Conservation (phyloP, 2,329 filamentous ascomycete species). For the Chaetomium strumarium region DNA sequence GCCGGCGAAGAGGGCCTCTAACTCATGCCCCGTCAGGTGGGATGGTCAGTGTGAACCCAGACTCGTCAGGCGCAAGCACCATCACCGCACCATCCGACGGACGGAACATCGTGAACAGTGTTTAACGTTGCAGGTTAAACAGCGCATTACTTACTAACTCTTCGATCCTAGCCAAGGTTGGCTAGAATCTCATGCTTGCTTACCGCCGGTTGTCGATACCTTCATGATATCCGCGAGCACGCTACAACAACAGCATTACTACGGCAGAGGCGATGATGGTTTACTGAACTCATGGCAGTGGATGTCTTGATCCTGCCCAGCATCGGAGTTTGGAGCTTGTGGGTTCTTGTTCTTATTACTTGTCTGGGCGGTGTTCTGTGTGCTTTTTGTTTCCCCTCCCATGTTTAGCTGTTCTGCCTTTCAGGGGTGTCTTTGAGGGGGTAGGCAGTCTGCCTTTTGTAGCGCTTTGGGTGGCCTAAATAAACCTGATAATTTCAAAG, state of each 20-base stretch:
- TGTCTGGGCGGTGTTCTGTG: background rate
- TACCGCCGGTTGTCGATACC: conserved; percentile 2
- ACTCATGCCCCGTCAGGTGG: conserved; percentile 29
- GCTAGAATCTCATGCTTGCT: background rate
- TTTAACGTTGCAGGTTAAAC: background rate
- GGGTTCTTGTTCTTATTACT: conserved; percentile 12
- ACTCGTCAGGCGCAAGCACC: background rate
- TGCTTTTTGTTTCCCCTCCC: conserved; percentile 15
- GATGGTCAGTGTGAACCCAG: conserved; percentile 10
- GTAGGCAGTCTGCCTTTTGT: conserved; percentile 6
- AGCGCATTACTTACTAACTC: background rate
- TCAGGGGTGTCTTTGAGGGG: background rate
- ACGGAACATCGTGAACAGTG: conserved; percentile 11
- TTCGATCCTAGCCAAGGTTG: background rate
- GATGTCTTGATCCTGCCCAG: conserved; percentile 20
- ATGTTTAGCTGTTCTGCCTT: conserved; percentile 2
- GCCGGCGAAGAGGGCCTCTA: conserved; percentile 93
- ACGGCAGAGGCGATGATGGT: conserved; percentile 11
- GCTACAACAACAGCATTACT: background rate
- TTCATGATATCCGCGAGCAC: conserved; percentile 4
- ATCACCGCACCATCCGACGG: conserved; percentile 22
- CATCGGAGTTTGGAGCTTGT: conserved; percentile 24
- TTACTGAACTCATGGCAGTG: conserved; percentile 17
- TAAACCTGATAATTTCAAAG: background rate
- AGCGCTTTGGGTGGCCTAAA: background rate